Evolutionary conservation across 345 rosid genomes (phyloP), one percentile per base, ranked within the genome.

Genomic region (Acer negundo): DNA sequence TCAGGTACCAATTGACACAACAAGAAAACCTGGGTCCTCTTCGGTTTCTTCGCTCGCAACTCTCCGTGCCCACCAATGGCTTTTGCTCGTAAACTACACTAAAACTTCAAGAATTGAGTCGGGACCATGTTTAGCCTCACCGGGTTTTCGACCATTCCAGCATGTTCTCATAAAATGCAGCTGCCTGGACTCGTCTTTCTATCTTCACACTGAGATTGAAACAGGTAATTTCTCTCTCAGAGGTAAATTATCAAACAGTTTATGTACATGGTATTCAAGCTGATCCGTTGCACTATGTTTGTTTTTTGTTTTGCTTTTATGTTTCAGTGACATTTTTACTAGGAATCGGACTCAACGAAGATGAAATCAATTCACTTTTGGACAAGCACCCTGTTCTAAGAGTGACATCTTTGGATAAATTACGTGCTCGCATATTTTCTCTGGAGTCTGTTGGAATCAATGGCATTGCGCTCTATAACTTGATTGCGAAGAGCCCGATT

Each of bases 401-500:
- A 67, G 77, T 71, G 47, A 67, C 67, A 42, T 42, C 88, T 78
- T 83, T 81, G 67, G 89, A 84, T 58, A 79, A 77, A 44, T 72
- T 89, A 42, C 73, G 63, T 65, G 80, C 56, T 40, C 87, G 89
- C 15, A 75, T 86, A 44, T 83, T 75, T 74, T 82, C 85, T 67
- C 77, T 92, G 9, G 88, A 81, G 84, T 87, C 89, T 26, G 85
- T 83, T 67, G 91, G 88, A 80, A 75, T 90, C 62, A 53, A 76
- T 55, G 90, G 81, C n/a, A 62, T 85, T 59, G 82, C 82, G 38
- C 89, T 94, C 72, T 83, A 66, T 64, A 82, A 79, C 19, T 72
- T 92, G 86, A 78, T 94, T 67, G 81, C 78, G 31, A 91, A 89
- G 77, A 71, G 56, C 35, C 91, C 93, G 22, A 67, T 42, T 77